phyloP scores from a whole-genome alignment of 2,329 filamentous ascomycete species.

The Mycogone perniciosa region DNA sequence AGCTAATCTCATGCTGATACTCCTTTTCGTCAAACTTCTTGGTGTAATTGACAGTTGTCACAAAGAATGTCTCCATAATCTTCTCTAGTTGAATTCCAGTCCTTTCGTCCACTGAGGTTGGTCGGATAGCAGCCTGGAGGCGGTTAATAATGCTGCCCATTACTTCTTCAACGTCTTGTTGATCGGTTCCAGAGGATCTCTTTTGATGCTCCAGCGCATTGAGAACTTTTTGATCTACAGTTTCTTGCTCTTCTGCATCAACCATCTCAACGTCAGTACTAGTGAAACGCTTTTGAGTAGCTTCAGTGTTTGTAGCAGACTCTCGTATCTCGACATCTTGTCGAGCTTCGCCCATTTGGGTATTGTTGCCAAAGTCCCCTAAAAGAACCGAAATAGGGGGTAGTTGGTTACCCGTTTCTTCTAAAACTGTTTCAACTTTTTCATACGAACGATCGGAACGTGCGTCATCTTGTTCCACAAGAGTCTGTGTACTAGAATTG shows the following conservation, averaged over 20 bases:
- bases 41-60: slow-evolving; percentile 54
- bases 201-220: slow-evolving; percentile 41
- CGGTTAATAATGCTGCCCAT: slow-evolving; percentile 89
- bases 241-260: slow-evolving; percentile 27
- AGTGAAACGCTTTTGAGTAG: not conserved
- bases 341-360: slow-evolving; percentile 17
- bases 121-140: slow-evolving; percentile 78
- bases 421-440: slow-evolving; percentile 22
- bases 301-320: not conserved
- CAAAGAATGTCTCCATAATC: slow-evolving; percentile 65
- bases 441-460: slow-evolving; percentile 30
- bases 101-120: slow-evolving; percentile 53
- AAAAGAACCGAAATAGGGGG: slow-evolving; percentile 1
- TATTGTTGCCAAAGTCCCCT: slow-evolving; percentile 14
- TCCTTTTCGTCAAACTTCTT: slow-evolving; percentile 42
- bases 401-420: slow-evolving; percentile 17
- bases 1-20: slow-evolving; percentile 41
- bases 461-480: slow-evolving; percentile 40
- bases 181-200: slow-evolving; percentile 51
- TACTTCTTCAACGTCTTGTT: slow-evolving; percentile 95
- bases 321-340: not conserved
- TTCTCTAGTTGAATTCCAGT: slow-evolving; percentile 74
- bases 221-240: slow-evolving; percentile 41
- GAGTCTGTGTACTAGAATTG: slow-evolving; percentile 44
- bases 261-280: slow-evolving; percentile 24